Percentiles rank a stretch among this genome's conserved stretches.
Evolutionary conservation across 257 asterid genomes (phyloP).

Genomic region (Solanum paucissectum): DNA sequence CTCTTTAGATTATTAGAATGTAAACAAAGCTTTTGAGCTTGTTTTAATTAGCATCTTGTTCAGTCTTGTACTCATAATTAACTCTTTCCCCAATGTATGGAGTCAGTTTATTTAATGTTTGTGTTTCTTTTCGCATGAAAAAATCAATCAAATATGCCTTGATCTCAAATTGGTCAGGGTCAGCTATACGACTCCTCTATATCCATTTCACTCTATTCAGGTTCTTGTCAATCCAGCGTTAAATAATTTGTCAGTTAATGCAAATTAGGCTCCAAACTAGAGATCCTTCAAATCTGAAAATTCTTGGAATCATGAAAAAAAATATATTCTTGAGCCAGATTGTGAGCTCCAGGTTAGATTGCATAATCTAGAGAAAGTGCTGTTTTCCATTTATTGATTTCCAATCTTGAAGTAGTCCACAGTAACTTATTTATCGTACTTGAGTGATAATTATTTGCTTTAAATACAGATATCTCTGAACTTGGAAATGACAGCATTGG

Average conservation of each 20-base stretch:
- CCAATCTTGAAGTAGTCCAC: neutral
- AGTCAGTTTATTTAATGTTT: neutral
- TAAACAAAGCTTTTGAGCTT: neutral
- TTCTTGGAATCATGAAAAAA: neutral
- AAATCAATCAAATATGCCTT: neutral
- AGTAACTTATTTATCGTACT: conserved; percentile 1
- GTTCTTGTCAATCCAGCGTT: neutral
- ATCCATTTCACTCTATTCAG: neutral
- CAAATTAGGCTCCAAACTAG: neutral
- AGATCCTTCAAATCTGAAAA: neutral
- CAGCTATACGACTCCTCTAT: neutral
- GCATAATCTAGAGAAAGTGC: neutral
- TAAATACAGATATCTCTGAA: conserved; percentile 46
- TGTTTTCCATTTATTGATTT: neutral
- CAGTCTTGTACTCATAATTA: neutral
- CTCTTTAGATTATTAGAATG: neutral
- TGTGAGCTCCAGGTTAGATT: neutral
- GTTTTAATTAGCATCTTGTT: neutral
- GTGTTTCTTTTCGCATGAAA: neutral
- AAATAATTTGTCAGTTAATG: neutral
- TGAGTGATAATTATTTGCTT: conserved; percentile 8
- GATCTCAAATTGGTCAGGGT: neutral
- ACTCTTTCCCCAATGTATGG: neutral
- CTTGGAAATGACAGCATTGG: conserved; percentile 35
- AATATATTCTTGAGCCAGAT: neutral